phyloP scores from a whole-genome alignment of 2,329 filamentous ascomycete genomes.

The Colletotrichum simmondsii region DNA sequence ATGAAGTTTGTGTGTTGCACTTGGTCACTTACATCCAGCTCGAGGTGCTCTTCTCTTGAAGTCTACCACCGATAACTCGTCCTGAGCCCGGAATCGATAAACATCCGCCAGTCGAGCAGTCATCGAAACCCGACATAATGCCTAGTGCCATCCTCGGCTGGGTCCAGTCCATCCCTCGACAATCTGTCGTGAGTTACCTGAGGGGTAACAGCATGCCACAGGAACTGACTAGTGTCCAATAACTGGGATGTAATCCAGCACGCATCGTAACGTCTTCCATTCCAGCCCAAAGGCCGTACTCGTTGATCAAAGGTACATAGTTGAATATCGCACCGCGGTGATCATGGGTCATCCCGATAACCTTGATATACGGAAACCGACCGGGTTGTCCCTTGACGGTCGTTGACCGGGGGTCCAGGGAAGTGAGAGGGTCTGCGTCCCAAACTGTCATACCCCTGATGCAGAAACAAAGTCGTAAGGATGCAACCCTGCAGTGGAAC shows the following conservation, averaged over 20 bases:
- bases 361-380: slow-evolving; percentile 23
- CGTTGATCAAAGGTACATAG: slow-evolving; percentile 16
- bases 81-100: neutral
- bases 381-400: slow-evolving; percentile 17
- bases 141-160: neutral
- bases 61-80: neutral
- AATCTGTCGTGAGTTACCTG: slow-evolving; percentile 4
- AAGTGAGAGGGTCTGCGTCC: slow-evolving; percentile 19
- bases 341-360: slow-evolving; percentile 30
- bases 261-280: neutral
- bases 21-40: neutral
- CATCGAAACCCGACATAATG: neutral
- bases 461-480: slow-evolving; percentile 19
- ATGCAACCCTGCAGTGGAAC: slow-evolving; percentile 26
- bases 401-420: slow-evolving; percentile 9
- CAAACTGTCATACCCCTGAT: slow-evolving; percentile 11
- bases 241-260: slow-evolving; percentile 10
- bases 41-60: neutral
- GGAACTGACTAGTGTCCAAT: slow-evolving; percentile 25
- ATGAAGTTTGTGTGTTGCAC: slow-evolving; percentile 7
- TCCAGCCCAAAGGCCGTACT: neutral
- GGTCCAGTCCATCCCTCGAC: slow-evolving; percentile 1
- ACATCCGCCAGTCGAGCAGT: neutral
- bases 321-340: neutral
- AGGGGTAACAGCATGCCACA: neutral